phyloP scores from a whole-genome alignment of 148 eudicot genomes.

The Polygonum aviculare region DNA sequence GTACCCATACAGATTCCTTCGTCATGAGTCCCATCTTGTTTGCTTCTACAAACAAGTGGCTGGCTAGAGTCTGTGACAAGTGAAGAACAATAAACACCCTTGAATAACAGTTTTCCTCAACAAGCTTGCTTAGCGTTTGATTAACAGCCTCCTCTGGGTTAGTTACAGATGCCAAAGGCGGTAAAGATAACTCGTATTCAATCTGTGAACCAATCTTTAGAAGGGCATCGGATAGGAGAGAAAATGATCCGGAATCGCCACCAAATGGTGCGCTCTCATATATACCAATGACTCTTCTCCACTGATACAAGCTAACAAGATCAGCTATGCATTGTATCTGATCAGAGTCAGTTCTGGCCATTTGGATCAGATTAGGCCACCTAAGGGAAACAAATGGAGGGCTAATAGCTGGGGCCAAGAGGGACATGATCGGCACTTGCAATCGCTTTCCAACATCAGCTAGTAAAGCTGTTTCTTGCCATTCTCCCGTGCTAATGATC shows the following conservation, averaged over 20 bases:
- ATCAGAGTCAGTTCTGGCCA: background rate
- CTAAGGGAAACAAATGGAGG: background rate
- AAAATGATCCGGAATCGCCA: background rate
- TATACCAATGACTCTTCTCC: constrained; percentile 14
- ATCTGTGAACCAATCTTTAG: constrained; percentile 6
- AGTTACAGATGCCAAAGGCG: constrained; percentile 13
- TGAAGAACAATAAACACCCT: constrained; percentile 27
- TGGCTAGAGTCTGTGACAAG: constrained; percentile 12
- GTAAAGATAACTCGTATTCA: constrained; percentile 6
- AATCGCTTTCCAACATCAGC: constrained; percentile 3
- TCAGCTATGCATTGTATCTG: constrained; percentile 11
- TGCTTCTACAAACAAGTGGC: constrained; percentile 20
- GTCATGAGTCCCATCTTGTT: constrained; percentile 11
- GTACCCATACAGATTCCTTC: constrained; percentile 22
- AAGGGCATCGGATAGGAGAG: constrained; percentile 10
- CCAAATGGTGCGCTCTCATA: constrained; percentile 12
- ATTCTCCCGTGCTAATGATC: constrained; percentile 13
- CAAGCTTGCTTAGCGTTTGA: background rate
- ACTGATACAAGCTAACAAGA: background rate
- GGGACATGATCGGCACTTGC: constrained; percentile 15
- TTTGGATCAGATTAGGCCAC: constrained; percentile 17
- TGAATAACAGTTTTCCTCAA: background rate
- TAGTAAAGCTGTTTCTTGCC: constrained; percentile 18
- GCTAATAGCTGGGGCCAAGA: constrained; percentile 5
- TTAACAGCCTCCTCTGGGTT: constrained; percentile 1